Base-by-base conservation (phyloP, 768 basidiomycete genomes). In the Tricholoma hemisulphureum region DNA sequence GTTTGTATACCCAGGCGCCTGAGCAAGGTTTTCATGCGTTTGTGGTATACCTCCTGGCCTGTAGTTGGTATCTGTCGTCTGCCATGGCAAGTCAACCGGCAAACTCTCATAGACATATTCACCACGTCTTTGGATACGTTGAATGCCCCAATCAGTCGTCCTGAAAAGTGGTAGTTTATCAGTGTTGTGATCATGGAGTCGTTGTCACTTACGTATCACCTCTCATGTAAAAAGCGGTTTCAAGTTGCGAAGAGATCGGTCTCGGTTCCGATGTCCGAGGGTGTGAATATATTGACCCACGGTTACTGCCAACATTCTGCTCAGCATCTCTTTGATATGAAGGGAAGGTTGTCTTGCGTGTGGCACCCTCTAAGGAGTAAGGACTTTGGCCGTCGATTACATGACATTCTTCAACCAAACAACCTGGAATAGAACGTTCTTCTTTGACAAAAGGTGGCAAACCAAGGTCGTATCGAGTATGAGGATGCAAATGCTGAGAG, bases 291-390 rank as follows among this genome's bases (percentile, higher is more conserved):
- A 16, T 18, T 23, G 28, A 18, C n/a, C 20, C 18, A 10, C 32
- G 4, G 13, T 43, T 23, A 16, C 46, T 20, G 34, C 50, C 34
- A 18, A 57, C 54, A 20, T 43, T 52, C 41, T 59, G 53, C 6
- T 21, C 24, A 31, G 2, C 8, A 23, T 32, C 28, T 26, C 56
- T 35, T 37, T 20, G 10, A 20, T 52, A 31, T 14, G 21, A 20
- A 13, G 59, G 65, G 48, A 51, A 63, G 16, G 61, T 63, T 6
- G 64, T 63, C 21, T 60, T 53, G 20, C 62, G 60, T 49, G 65
- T 59, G 9, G 61, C 53, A 31, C 34, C 4, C 24, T 49, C 46
- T n/a, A 10, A 14, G 4, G 6, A 29, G 16, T 48, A 48, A 48
- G 26, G 18, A 29, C 2, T 10, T 9, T 45, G 43, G 32, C 14